A percentile compares a stretch with the other conserved stretches of the same genome.
phyloP scores from a whole-genome alignment of 108 stramenopile species.

The Cyclotella choctawhatcheeana region DNA sequence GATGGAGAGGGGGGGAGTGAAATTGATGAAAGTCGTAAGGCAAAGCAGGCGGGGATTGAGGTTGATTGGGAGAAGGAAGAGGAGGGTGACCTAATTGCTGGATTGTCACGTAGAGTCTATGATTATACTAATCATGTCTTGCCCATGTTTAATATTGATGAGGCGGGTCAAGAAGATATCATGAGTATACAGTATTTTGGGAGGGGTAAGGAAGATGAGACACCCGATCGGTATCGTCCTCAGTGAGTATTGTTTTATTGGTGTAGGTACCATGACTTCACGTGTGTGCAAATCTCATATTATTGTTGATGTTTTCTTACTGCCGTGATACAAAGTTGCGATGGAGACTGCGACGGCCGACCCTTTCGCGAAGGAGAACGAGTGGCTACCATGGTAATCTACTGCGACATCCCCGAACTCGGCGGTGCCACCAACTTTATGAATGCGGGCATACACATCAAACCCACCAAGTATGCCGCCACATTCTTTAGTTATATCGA shows the following conservation, averaged over 20 bases:
- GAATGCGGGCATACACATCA: slow-evolving; percentile 81
- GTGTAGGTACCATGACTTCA: neutral
- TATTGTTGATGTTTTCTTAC: neutral
- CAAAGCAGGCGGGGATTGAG: slow-evolving; percentile 83
- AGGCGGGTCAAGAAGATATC: slow-evolving; percentile 85
- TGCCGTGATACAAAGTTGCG: neutral
- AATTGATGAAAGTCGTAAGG: slow-evolving; percentile 68
- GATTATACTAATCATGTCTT: slow-evolving; percentile 81
- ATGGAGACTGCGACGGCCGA: slow-evolving; percentile 79
- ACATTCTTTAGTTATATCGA: slow-evolving; percentile 91
- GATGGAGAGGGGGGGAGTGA: slow-evolving; percentile 81
- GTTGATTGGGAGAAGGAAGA: slow-evolving; percentile 68
- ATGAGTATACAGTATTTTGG: slow-evolving; percentile 91
- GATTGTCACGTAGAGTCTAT: slow-evolving; percentile 71
- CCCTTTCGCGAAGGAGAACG: slow-evolving; percentile 72
- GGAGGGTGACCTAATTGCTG: slow-evolving; percentile 69
- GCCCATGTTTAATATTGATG: slow-evolving; percentile 62
- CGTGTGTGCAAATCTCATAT: too few species aligned
- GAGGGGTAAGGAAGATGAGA: slow-evolving; percentile 68
- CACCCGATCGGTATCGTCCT: slow-evolving; percentile 88
- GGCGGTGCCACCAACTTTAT: slow-evolving; percentile 94
- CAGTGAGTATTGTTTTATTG: slow-evolving; percentile 49
- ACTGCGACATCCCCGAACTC: slow-evolving; percentile 76
- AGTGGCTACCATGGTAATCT: slow-evolving; percentile 94
- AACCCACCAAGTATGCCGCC: slow-evolving; percentile 73